These are phyloP conservation scores for Fusarium piperis DNA, from an alignment of 2,329 filamentous ascomycete species.

Conservation along the genomic window DNA sequence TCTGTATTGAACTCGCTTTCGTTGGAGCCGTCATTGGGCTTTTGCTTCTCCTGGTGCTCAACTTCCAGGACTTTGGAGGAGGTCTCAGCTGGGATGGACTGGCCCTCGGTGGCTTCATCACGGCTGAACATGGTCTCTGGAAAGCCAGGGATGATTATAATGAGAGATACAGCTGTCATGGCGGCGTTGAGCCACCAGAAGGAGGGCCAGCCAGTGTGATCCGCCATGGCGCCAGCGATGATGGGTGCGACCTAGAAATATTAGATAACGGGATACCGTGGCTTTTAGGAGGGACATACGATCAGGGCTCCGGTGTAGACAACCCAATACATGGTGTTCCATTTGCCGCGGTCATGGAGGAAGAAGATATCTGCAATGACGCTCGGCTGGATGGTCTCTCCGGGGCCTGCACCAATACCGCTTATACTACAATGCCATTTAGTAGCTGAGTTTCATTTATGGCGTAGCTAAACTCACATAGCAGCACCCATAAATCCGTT, in stretches of 20 bases:
- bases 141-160: neutral
- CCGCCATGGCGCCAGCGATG: neutral
- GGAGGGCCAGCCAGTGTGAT: neutral
- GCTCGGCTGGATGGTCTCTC: slow-evolving; percentile 22
- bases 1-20: neutral
- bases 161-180: neutral
- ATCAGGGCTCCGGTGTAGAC: slow-evolving; percentile 19
- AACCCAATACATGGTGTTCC: slow-evolving; percentile 32
- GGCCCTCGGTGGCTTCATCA: neutral
- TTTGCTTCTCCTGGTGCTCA: neutral
- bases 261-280: neutral
- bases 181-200: neutral
- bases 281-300: neutral
- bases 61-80: neutral
- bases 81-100: neutral
- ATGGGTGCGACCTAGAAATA: neutral
- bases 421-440: neutral
- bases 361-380: slow-evolving; percentile 33
- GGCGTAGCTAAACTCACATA: neutral
- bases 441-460: neutral
- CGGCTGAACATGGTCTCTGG: neutral
- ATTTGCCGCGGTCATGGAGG: slow-evolving; percentile 28
- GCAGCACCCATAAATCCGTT: slow-evolving; percentile 12
- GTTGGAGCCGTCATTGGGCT: neutral
- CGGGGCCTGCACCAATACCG: slow-evolving; percentile 21